A percentile compares a stretch with the other conserved stretches of the same genome.
Conservation (phyloP, 2,329 filamentous ascomycete species). For the Aspergillus piperis region DNA sequence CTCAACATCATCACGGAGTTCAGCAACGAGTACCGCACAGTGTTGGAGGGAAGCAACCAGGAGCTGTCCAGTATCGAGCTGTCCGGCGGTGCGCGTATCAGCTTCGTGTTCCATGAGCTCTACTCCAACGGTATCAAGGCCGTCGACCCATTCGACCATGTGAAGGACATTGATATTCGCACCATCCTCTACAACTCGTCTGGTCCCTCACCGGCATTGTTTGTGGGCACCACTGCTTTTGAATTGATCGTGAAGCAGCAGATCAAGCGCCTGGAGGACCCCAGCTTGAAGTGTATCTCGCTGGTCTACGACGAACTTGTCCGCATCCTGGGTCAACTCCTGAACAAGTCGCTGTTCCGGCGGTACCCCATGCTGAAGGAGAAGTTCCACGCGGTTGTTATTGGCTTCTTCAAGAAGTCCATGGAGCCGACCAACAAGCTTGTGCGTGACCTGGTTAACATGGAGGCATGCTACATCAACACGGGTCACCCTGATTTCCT, state of each 20-base stretch:
- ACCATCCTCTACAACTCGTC: slow-evolving; percentile 98
- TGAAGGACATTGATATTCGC: slow-evolving; percentile 96
- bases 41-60: slow-evolving; percentile 93
- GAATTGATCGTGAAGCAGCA: slow-evolving; percentile 98
- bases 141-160: slow-evolving; percentile 93
- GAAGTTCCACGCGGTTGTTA: slow-evolving; percentile 91
- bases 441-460: slow-evolving; percentile 85
- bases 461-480: slow-evolving; percentile 98
- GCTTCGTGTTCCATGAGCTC: slow-evolving; percentile 98
- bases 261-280: slow-evolving; percentile 94
- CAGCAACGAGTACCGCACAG: slow-evolving; percentile 93
- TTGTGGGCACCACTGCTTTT: slow-evolving; percentile 97
- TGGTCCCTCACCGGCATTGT: slow-evolving; percentile 93
- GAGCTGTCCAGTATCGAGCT: slow-evolving; percentile 93
- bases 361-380: slow-evolving; percentile 94
- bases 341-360: slow-evolving; percentile 85
- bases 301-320: slow-evolving; percentile 97
- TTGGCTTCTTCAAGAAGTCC: slow-evolving; percentile 94
- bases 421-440: slow-evolving; percentile 99
- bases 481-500: slow-evolving; percentile 97
- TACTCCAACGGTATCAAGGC: slow-evolving; percentile 98
- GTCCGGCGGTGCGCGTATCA: slow-evolving; percentile 95
- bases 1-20: slow-evolving; percentile 99
- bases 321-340: slow-evolving; percentile 85
- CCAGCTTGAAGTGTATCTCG: slow-evolving; percentile 94